Conservation (phyloP, 805 yeast genomes). For the Debaryomyces hansenii region DNA sequence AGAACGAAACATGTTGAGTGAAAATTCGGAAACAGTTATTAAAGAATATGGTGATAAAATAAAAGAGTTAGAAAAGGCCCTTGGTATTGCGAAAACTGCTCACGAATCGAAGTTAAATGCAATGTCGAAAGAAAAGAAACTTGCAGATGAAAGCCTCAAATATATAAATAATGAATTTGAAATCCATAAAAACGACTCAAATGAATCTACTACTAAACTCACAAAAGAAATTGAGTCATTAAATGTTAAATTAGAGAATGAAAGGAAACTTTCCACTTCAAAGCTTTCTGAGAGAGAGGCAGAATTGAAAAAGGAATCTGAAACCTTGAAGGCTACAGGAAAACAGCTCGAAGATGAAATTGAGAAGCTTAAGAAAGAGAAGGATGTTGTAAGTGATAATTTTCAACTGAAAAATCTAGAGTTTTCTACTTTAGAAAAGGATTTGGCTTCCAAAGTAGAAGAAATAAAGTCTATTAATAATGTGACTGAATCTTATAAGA, state of each 20-base stretch:
- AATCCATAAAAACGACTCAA: background rate
- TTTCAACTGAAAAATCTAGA: too few relatives aligned
- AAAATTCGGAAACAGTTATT: conserved; percentile 49
- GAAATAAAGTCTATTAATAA: background rate
- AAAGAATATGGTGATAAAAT: conserved; percentile 51
- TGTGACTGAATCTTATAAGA: background rate
- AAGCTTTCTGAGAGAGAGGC: background rate
- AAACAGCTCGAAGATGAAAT: background rate
- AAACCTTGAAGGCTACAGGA: background rate
- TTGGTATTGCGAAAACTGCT: conserved; percentile 11
- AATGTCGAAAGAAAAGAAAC: background rate
- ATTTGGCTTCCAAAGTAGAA: background rate
- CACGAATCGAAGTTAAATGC: conserved; percentile 9
- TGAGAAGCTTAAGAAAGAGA: background rate
- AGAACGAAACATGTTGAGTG: conserved; percentile 48
- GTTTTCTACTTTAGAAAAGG: background rate
- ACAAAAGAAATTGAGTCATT: background rate
- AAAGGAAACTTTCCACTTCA: background rate
- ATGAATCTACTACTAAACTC: background rate
- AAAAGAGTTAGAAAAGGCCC: conserved; percentile 38
- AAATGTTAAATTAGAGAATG: background rate
- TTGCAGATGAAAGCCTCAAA: background rate
- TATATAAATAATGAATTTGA: background rate
- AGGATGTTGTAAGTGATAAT: too few relatives aligned
- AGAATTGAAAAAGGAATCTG: conserved; percentile 1